A percentile compares a stretch with the other conserved stretches of the same genome.
Evolutionary conservation across 208 protist genomes (phyloP).

Genomic region (Crithidia fasciculata): DNA sequence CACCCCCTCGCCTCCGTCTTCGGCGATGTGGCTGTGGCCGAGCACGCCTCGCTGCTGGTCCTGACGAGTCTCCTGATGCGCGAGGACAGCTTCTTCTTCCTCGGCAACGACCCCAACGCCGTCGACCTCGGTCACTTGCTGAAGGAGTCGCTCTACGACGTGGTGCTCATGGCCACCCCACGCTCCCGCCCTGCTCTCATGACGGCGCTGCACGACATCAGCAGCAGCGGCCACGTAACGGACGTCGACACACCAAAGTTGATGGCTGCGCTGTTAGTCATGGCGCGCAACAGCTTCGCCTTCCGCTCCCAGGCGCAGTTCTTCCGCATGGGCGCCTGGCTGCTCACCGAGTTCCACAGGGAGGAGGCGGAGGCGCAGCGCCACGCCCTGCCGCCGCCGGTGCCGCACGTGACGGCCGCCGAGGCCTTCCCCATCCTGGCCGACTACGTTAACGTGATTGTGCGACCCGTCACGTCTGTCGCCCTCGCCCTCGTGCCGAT

Average conservation of each 20-base stretch:
- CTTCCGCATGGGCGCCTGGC: slow-evolving; percentile 39
- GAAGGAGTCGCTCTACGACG: slow-evolving; percentile 61
- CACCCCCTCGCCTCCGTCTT: slow-evolving; percentile 81
- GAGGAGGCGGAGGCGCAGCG: slow-evolving; percentile 62
- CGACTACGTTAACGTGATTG: slow-evolving; percentile 56
- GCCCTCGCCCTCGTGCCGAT: slow-evolving; percentile 65
- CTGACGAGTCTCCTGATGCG: slow-evolving; percentile 53
- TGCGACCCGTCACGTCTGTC: slow-evolving; percentile 49
- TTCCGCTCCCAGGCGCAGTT: slow-evolving; percentile 63
- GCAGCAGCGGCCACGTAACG: slow-evolving; percentile 35
- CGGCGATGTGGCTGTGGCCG: slow-evolving; percentile 56
- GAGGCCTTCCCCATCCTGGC: slow-evolving; percentile 30
- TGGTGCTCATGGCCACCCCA: slow-evolving; percentile 45
- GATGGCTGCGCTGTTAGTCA: slow-evolving; percentile 55
- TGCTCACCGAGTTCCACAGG: slow-evolving; percentile 55
- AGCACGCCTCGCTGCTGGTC: slow-evolving; percentile 57
- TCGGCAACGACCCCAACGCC: slow-evolving; percentile 23
- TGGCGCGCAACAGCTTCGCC: slow-evolving; percentile 68
- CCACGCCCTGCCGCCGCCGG: slow-evolving; percentile 35
- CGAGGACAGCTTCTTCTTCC: slow-evolving; percentile 63
- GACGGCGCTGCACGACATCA: slow-evolving; percentile 42
- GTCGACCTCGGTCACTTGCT: slow-evolving; percentile 43
- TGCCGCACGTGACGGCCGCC: slow-evolving; percentile 28
- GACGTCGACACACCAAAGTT: slow-evolving; percentile 49
- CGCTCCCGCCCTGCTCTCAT: slow-evolving; percentile 45